Evolutionary conservation across 768 basidiomycete species (phyloP), one percentile per base, ranked within the genome.

Genomic region (Tricholoma sp.): DNA sequence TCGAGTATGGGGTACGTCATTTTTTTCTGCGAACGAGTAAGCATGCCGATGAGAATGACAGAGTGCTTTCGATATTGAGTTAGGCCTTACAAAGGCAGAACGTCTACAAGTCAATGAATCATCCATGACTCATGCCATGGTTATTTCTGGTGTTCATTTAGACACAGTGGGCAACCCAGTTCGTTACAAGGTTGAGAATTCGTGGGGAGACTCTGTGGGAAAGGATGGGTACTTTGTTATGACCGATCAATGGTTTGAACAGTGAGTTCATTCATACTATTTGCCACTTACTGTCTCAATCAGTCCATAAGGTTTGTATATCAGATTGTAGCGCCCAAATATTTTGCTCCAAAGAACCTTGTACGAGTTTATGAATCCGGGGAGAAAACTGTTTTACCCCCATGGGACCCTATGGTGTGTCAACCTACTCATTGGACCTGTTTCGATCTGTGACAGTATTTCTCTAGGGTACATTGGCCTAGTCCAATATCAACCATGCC

Each of bases 151-250:
- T 15, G 95, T 95, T 15, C 95, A 98, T 66, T 74, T 97, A 50
- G 94, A 95, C 65, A 57, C 65, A 44, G 70, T 74, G 2, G 92
- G 91, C 52, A 83, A 81, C 56, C 87, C 94, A 0, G 71, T 95
- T 17, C 81, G 93, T n/a, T 98, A 93, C 81, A 92, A 93, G 72
- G 91, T 98, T 17, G 96, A 98, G 78, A 98, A 98, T 75, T 89
- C 87, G 3, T 98, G 96, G 96, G 90, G 91, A 13, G 84, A 85
- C 28, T 73, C 74, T 0, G 79, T 77, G 0, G 89, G 94, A 24
- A 78, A 93, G 61, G 86, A 93, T 62, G 95, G 95, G 6, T 95
- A 85, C 72, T 92, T 89, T 73, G 83, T 96, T 64, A 95, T 96
- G 93, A 91, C 85, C 50, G 89, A 91, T 61, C 75, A 74, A 42